Conservation (phyloP, 1,284 basidiomycete species). For the Fomes fomentarius region DNA sequence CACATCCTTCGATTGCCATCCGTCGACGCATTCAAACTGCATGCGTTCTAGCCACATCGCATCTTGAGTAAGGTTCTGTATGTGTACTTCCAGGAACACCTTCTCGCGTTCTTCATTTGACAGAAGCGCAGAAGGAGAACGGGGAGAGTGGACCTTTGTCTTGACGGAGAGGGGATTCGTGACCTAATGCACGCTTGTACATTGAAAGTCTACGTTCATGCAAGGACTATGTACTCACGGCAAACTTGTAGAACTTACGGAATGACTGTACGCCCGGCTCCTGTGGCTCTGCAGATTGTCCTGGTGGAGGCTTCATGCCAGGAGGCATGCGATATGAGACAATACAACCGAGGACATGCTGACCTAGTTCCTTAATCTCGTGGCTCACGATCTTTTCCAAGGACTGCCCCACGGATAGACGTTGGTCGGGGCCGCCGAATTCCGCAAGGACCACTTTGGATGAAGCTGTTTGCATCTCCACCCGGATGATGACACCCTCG, state of each 20-base stretch:
- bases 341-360: constrained; percentile 79
- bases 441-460: constrained; percentile 66
- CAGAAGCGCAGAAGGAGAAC: constrained; percentile 71
- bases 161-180: constrained; percentile 89
- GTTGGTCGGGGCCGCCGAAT: constrained; percentile 54
- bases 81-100: constrained; percentile 85
- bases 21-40: constrained; percentile 72
- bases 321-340: constrained; percentile 72
- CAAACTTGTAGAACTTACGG: constrained; percentile 89
- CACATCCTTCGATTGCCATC: constrained; percentile 63
- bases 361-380: constrained; percentile 84
- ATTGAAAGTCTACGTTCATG: neutral
- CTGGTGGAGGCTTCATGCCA: constrained; percentile 49
- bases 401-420: constrained; percentile 55
- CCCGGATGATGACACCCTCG: constrained; percentile 57
- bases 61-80: constrained; percentile 82
- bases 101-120: constrained; percentile 68
- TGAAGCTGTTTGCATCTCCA: constrained; percentile 80
- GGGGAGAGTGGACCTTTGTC: constrained; percentile 81
- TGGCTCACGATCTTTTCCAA: constrained; percentile 70
- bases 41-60: constrained; percentile 80
- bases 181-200: constrained; percentile 14
- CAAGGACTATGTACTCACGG: constrained; percentile 50
- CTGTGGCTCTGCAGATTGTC: constrained; percentile 48
- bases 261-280: constrained; percentile 72